Evolutionary conservation across 495 filamentous ascomycete genomes (phyloP).

Genomic region (Recurvomyces mirabilis): DNA sequence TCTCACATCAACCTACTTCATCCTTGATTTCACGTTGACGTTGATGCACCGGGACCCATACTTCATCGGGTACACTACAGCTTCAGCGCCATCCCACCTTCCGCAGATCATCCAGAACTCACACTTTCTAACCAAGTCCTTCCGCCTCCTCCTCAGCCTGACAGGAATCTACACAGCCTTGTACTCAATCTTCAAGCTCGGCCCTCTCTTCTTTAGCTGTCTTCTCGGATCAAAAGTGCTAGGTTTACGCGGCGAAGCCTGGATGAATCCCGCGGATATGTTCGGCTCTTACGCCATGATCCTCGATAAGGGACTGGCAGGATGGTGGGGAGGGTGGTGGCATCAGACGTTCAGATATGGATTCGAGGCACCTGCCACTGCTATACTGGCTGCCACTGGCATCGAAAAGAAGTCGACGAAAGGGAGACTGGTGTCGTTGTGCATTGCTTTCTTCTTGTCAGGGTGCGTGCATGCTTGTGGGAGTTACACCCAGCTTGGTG

Average conservation of each 20-base stretch:
- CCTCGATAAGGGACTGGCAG: slow-evolving; percentile 54
- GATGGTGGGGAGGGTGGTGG: slow-evolving; percentile 80
- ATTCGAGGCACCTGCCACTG: slow-evolving; percentile 49
- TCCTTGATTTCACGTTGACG: slow-evolving; percentile 55
- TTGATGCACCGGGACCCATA: slow-evolving; percentile 64
- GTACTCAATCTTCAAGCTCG: slow-evolving; percentile 43
- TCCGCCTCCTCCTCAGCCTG: slow-evolving; percentile 41
- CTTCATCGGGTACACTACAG: slow-evolving; percentile 45
- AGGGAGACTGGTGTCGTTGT: slow-evolving; percentile 22
- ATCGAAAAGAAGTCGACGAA: slow-evolving; percentile 14
- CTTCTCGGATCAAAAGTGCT: slow-evolving; percentile 36
- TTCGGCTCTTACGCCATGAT: slow-evolving; percentile 50
- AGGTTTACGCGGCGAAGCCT: slow-evolving; percentile 29
- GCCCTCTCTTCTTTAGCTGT: slow-evolving; percentile 45
- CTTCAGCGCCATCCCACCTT: slow-evolving; percentile 38
- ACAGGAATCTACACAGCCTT: slow-evolving; percentile 44
- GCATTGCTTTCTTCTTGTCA: slow-evolving; percentile 29
- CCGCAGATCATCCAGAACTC: slow-evolving; percentile 28
- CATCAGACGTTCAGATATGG: slow-evolving; percentile 73
- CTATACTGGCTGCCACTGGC: slow-evolving; percentile 31
- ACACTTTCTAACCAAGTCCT: slow-evolving; percentile 34
- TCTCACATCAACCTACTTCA: slow-evolving; percentile 46
- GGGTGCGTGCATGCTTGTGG: slow-evolving; percentile 32
- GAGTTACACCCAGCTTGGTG: slow-evolving; percentile 27
- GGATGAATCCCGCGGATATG: slow-evolving; percentile 44